A percentile compares a stretch with the other conserved stretches of the same genome.
Evolutionary conservation across 176 grass and related monocot genomes (phyloP).

Genomic region (Miscanthus lutarioriparius): DNA sequence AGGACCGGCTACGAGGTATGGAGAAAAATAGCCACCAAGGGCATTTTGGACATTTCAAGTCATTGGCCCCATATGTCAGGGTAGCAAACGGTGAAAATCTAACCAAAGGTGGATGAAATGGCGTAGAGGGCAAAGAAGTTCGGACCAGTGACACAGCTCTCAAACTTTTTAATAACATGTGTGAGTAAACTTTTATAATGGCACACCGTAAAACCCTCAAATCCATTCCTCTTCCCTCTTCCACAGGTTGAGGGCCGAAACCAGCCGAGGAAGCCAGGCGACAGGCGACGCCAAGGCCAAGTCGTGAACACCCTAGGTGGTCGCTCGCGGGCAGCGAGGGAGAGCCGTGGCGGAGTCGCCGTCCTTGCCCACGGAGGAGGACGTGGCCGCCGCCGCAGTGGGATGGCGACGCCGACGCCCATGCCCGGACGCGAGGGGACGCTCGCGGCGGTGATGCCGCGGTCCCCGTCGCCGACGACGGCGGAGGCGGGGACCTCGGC

Average conservation of each 20-base stretch:
- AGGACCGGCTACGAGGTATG: too few species aligned
- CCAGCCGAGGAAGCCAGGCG: constrained; percentile 36
- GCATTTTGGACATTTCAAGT: too few species aligned
- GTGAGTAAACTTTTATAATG: too few species aligned
- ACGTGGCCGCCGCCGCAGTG: background rate
- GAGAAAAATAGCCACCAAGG: too few species aligned
- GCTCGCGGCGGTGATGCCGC: constrained; percentile 54
- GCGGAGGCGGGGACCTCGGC: constrained; percentile 49
- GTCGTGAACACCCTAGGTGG: constrained; percentile 50
- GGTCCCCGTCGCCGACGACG: constrained; percentile 41
- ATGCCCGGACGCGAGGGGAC: constrained; percentile 58
- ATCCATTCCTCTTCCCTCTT: constrained; percentile 37
- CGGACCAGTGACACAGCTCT: too few species aligned
- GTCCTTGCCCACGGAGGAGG: constrained; percentile 17
- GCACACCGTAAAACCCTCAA: too few species aligned
- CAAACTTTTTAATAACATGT: too few species aligned
- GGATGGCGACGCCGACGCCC: constrained; percentile 66
- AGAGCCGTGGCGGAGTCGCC: constrained; percentile 55
- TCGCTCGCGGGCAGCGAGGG: constrained; percentile 16
- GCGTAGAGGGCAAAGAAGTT: too few species aligned
- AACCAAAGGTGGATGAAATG: too few species aligned
- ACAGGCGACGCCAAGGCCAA: constrained; percentile 22
- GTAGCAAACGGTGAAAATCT: too few species aligned
- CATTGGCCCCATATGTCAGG: too few species aligned
- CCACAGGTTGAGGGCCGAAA: constrained; percentile 48